Percentiles rank a stretch among this genome's conserved stretches.
phyloP scores from a whole-genome alignment of 768 basidiomycete genomes.

The Russula ochroleuca region DNA sequence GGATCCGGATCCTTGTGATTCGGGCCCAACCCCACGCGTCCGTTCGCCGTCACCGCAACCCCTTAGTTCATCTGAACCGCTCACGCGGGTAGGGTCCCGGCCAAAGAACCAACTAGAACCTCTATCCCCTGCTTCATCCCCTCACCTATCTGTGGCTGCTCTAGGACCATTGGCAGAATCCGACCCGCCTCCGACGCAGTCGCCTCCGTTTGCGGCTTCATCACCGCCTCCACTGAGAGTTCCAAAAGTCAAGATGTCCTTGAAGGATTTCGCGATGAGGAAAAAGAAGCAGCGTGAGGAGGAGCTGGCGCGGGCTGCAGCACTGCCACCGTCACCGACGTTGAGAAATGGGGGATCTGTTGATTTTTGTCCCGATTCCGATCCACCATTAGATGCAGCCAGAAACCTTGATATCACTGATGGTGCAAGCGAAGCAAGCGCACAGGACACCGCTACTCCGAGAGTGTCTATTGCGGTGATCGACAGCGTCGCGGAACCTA shows the following conservation, averaged over 20 bases:
- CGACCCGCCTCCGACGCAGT: slow-evolving; percentile 1
- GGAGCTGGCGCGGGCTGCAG: slow-evolving; percentile 10
- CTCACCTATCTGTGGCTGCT: neutral
- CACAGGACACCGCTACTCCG: neutral
- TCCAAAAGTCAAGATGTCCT: slow-evolving; percentile 29
- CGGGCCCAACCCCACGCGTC: neutral
- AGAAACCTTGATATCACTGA: neutral
- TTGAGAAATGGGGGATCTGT: neutral
- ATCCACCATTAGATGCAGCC: neutral
- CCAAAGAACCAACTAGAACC: neutral
- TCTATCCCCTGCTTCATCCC: neutral
- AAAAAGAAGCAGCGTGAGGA: slow-evolving; percentile 29
- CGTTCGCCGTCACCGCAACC: slow-evolving; percentile 16
- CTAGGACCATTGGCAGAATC: neutral
- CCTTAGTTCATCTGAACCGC: slow-evolving; percentile 11
- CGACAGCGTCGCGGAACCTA: neutral
- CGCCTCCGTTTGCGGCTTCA: neutral
- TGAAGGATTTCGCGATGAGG: slow-evolving; percentile 28
- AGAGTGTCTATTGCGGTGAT: neutral
- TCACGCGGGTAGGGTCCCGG: slow-evolving; percentile 6
- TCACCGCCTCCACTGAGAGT: slow-evolving; percentile 11
- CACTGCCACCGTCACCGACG: neutral
- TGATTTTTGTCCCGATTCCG: neutral
- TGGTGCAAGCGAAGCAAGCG: neutral
- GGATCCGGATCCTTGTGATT: neutral